Evolutionary conservation across 1,139 yeast species (phyloP), one percentile per base, ranked within the genome.

Genomic region (Saccharomycopsis crataegensis): DNA sequence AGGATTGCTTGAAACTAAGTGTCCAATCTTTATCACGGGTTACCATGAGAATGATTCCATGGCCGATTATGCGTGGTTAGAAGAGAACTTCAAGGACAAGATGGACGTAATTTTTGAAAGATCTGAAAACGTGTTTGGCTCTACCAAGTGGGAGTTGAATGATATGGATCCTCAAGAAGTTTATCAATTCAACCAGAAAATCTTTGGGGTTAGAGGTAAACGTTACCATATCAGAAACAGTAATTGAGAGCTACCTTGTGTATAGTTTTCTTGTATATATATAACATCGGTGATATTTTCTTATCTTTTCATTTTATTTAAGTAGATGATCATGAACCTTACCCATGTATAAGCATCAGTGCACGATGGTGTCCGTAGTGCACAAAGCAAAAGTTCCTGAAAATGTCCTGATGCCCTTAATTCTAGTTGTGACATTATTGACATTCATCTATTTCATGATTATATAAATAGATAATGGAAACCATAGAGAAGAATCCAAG

Each of bases 121-220:
- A 48, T 76, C 83, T 6, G 76, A 77, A 54, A 93, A 93, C 68
- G 66, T 78, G 47, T 93, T 86, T 68, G 85, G 88, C 43, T 85
- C 95, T 44, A 86, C 96, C 43, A 91, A 91, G 70, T 87, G 96
- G 85, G 98, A 93, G 71, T 77, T 93, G 65, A 93, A 90, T 62
- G 97, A 91, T 67, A 71, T 82, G 59, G 82, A 89, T 67, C 98
- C 98, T 14, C 90, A 91, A 31, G 97, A 91, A 67, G 87, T 88
- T 9, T 91, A 86, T 74, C 96, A 87, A 72, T 86, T 89, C 66
- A 93, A 93, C 72, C 90, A 87, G 74, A 82, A 83, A 66, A 71
- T 93, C 53, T 90, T 88, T 67, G 98, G 93, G 31, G 80, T 91
- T 68, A 83, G 99, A 72, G 99, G 99, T 62, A 93, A 93, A 78